A percentile compares a stretch with the other conserved stretches of the same genome.
phyloP scores from a whole-genome alignment of 2,329 filamentous ascomycete species.

The Fusarium paranaense region DNA sequence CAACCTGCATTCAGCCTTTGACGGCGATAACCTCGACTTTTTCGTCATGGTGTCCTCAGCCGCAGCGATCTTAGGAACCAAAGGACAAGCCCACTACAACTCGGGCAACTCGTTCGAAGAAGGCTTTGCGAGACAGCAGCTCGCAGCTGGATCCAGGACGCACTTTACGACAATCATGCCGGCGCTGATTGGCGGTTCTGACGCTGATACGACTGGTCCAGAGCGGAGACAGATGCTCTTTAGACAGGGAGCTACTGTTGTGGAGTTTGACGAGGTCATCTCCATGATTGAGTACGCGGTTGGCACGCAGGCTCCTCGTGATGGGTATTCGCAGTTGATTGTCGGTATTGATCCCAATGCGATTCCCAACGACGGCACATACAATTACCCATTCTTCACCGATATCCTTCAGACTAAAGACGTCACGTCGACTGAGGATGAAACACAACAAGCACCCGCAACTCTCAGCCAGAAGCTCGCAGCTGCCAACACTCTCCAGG shows the following conservation, averaged over 20 bases:
- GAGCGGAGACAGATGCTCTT: background rate
- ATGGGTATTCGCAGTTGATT: background rate
- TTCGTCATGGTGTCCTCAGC: background rate
- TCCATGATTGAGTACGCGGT: background rate
- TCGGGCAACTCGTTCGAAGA: background rate
- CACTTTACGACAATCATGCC: background rate
- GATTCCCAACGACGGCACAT: background rate
- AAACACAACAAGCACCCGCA: background rate
- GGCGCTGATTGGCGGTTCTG: background rate
- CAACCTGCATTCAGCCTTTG: background rate
- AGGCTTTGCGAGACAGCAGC: background rate
- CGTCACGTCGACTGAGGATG: background rate
- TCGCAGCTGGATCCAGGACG: background rate
- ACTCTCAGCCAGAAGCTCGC: background rate
- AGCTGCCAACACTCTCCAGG: background rate
- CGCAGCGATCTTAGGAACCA: background rate
- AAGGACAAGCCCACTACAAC: background rate
- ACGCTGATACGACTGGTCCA: background rate
- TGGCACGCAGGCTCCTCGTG: background rate
- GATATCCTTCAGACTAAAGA: background rate
- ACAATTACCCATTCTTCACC: background rate
- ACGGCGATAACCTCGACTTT: background rate
- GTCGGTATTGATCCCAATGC: background rate
- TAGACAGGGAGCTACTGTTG: background rate
- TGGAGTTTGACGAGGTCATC: background rate